Evolutionary conservation across 257 asterid species (phyloP), one percentile per base, ranked within the genome.

Genomic region (Fraxinus cuspidata): DNA sequence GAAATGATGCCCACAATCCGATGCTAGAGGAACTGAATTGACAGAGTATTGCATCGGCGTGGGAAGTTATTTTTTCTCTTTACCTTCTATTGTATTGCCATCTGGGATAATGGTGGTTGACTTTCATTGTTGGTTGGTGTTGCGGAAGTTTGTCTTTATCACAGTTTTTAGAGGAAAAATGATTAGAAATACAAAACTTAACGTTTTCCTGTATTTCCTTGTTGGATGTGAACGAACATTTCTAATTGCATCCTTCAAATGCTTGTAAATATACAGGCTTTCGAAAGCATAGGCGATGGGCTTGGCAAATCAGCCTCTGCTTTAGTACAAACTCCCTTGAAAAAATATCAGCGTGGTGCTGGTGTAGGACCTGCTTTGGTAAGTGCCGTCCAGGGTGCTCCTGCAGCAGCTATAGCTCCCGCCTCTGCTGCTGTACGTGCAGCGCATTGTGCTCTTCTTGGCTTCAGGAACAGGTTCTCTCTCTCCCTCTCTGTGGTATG

Each of bases 401-500:
- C 99, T 71, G 95, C 90, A 31, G 99, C 99, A 76, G 99, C 96
- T 34, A 82, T 96, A 58, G 97, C 99, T 85, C 99, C 98, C 19
- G 97, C 96, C 83, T 84, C 98, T 83, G 98, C 96, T 78, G 81
- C 96, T 82, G 97, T 88, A 75, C 92, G 92, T 40, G 99, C 99
- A 40, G 67, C 92, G 76, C 96, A 92, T 82, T 93, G 85, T 81
- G 92, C 98, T 78, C 88, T 96, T 86, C 91, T 96, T 81, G 99
- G 99, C 72, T 82, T 92, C 81, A 87, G 98, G 81, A 96, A 96
- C 89, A 92, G 98, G 98, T 93, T 27, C 83, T 78, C 73, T 47
- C 32, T 3, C 4, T 29, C 56, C 4, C 29, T 35, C 31, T 19
- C 13, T 19, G 60, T 35, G 37, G 44, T 32, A 18, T 7, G 79